A percentile compares a stretch with the other conserved stretches of the same genome.
These are phyloP conservation scores for Ramaria rubella DNA, from an alignment of 768 basidiomycete species.

Conservation along the genomic window DNA sequence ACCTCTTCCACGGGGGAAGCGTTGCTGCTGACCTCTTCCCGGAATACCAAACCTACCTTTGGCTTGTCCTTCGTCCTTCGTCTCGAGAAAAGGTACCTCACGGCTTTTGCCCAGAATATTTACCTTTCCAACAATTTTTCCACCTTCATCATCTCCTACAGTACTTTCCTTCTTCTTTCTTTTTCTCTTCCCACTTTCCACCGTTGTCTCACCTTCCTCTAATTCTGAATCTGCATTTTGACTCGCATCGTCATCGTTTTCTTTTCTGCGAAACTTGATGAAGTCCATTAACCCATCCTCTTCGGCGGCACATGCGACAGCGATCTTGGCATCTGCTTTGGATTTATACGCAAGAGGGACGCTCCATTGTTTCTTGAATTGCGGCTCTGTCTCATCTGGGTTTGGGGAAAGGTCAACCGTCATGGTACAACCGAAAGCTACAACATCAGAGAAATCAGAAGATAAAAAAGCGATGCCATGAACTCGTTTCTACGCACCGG, in stretches of 20 bases:
- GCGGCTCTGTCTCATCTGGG: conserved; percentile 22
- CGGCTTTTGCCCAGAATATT: not conserved
- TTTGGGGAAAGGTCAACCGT: conserved; percentile 33
- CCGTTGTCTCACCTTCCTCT: conserved; percentile 15
- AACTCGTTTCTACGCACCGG: conserved; percentile 50
- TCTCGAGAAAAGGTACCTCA: not conserved
- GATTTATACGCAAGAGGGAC: conserved; percentile 34
- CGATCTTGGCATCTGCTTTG: conserved; percentile 57
- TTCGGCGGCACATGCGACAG: conserved; percentile 46
- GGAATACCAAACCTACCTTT: conserved; percentile 4
- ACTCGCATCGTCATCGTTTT: conserved; percentile 8
- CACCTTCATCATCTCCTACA: not conserved
- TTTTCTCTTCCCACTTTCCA: conserved; percentile 18
- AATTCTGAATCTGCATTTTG: not conserved
- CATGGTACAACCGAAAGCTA: conserved; percentile 53
- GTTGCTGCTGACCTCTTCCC: not conserved
- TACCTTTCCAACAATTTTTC: not conserved
- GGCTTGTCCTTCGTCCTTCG: not conserved
- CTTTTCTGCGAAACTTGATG: conserved; percentile 45
- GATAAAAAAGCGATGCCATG: too few relatives aligned
- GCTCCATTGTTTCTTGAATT: conserved; percentile 34
- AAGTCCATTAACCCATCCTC: conserved; percentile 54
- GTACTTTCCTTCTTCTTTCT: conserved; percentile 26
- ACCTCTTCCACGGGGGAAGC: not conserved
- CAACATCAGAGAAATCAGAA: not conserved